A percentile compares a stretch with the other conserved stretches of the same genome.
Conservation (phyloP, 805 yeast species). For the Spathaspora arborariae region DNA sequence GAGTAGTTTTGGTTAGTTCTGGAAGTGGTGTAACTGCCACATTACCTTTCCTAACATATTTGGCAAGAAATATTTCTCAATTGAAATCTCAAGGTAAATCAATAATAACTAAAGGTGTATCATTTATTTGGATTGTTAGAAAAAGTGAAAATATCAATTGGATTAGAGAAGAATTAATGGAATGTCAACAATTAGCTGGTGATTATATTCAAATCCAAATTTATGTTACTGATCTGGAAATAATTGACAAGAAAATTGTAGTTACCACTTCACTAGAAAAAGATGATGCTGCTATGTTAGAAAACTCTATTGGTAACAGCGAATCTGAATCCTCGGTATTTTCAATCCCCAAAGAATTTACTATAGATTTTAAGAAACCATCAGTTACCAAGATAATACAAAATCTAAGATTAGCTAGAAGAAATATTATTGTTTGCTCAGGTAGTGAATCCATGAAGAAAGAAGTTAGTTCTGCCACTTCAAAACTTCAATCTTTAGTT, state of each 20-base stretch:
- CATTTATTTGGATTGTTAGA: slow-evolving; percentile 45
- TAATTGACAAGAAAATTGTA: neutral
- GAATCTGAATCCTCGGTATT: neutral
- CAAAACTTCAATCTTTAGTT: slow-evolving; percentile 34
- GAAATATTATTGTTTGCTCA: slow-evolving; percentile 42
- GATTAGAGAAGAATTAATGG: slow-evolving; percentile 34
- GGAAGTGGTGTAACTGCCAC: slow-evolving; percentile 55
- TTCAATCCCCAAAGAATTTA: neutral
- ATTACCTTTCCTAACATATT: slow-evolving; percentile 37
- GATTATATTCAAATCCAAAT: slow-evolving; percentile 23
- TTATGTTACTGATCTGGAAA: slow-evolving; percentile 15
- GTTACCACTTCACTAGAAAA: neutral
- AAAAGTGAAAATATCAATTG: slow-evolving; percentile 31
- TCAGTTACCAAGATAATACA: slow-evolving; percentile 14
- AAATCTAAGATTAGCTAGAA: slow-evolving; percentile 17
- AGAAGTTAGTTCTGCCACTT: slow-evolving; percentile 36
- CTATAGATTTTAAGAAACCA: slow-evolving; percentile 16
- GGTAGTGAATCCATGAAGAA: slow-evolving; percentile 42
- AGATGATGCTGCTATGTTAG: slow-evolving; percentile 4
- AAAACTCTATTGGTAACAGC: neutral
- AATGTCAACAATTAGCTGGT: slow-evolving; percentile 23
- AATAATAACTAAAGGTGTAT: slow-evolving; percentile 21
- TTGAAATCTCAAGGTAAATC: slow-evolving; percentile 9
- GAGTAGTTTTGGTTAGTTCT: slow-evolving; percentile 37
- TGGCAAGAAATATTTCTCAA: slow-evolving; percentile 15